A percentile compares a stretch with the other conserved stretches of the same genome.
Conservation (phyloP, 768 basidiomycete species). For the Hirschioporus abietinus region DNA sequence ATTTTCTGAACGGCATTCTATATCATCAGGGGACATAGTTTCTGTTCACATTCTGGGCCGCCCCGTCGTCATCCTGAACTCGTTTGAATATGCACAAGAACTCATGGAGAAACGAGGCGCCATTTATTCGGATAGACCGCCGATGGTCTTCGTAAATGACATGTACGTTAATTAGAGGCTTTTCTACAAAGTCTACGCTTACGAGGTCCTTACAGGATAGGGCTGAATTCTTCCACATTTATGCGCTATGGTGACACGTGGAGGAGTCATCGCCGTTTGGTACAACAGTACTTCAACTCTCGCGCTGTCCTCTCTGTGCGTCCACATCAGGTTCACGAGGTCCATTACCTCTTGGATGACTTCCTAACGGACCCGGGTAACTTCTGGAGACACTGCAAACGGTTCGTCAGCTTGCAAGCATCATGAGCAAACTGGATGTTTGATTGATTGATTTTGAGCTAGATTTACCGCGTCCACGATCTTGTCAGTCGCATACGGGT, state of each 20-base stretch:
- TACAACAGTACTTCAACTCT: conserved; percentile 21
- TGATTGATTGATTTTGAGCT: neutral
- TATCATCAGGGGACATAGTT: conserved; percentile 45
- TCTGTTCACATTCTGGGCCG: conserved; percentile 64
- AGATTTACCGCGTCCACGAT: neutral
- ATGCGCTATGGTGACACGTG: conserved; percentile 22
- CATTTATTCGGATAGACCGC: conserved; percentile 72
- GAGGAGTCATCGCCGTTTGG: conserved; percentile 20
- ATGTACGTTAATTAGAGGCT: conserved; percentile 39
- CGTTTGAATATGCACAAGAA: conserved; percentile 51
- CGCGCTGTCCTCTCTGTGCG: conserved; percentile 6
- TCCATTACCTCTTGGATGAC: conserved; percentile 1
- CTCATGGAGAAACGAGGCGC: conserved; percentile 65
- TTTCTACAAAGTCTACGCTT: neutral
- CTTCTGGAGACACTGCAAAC: conserved; percentile 6
- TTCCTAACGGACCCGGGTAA: conserved; percentile 6
- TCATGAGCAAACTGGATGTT: conserved; percentile 4
- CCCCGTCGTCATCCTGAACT: conserved; percentile 63
- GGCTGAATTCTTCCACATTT: conserved; percentile 6
- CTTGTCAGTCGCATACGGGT: conserved; percentile 4
- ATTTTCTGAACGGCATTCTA: neutral
- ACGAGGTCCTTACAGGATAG: neutral
- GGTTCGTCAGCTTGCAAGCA: neutral
- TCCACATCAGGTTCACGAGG: conserved; percentile 3
- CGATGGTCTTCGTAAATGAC: conserved; percentile 64